Conservation (phyloP, 1,284 basidiomycete genomes). For the Coriolopsis trogii region DNA sequence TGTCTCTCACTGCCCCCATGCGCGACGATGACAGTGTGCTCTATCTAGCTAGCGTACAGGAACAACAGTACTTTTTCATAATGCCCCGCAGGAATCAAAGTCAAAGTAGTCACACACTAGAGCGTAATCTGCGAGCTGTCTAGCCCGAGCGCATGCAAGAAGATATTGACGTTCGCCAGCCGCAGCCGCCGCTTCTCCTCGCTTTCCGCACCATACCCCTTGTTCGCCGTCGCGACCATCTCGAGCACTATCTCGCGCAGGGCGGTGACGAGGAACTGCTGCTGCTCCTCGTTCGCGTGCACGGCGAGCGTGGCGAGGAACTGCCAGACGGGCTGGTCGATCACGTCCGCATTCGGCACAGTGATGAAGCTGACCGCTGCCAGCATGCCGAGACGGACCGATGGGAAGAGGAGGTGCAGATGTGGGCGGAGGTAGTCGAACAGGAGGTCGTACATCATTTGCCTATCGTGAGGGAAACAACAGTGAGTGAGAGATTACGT, state of each 20-base stretch:
- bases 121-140: conserved; percentile 77
- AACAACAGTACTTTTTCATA: not conserved
- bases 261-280: conserved; percentile 84
- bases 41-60: conserved; percentile 18
- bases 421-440: conserved; percentile 47
- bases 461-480: not conserved
- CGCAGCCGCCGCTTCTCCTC: conserved; percentile 72
- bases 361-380: conserved; percentile 36
- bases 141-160: conserved; percentile 83
- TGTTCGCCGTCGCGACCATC: conserved; percentile 78
- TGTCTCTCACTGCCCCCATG: too few species aligned
- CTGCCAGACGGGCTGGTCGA: conserved; percentile 93
- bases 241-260: conserved; percentile 93
- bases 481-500: too few species aligned
- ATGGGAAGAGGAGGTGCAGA: conserved; percentile 87
- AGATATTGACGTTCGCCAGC: conserved; percentile 83
- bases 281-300: conserved; percentile 82
- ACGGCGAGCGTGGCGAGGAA: conserved; percentile 90
- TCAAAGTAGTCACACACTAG: conserved; percentile 42
- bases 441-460: conserved; percentile 18
- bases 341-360: conserved; percentile 58
- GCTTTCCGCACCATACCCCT: conserved; percentile 63
- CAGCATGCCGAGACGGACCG: conserved; percentile 69
- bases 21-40: too few species aligned
- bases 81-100: not conserved